Evolutionary conservation across 2,329 filamentous ascomycete species (phyloP).

Genomic region (Rutstroemia sydowiana): DNA sequence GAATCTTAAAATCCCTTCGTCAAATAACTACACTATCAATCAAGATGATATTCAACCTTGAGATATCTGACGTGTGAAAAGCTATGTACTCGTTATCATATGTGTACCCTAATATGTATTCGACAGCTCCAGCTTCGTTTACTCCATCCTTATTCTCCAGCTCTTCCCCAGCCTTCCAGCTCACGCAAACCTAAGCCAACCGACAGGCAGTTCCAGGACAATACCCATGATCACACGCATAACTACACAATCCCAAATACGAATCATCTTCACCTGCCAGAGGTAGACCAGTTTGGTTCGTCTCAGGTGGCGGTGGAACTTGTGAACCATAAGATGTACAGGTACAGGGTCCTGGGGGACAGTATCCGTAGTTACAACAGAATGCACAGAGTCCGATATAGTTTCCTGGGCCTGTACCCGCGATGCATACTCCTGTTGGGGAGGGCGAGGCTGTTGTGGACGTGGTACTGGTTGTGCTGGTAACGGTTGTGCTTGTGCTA

Average conservation of each 20-base stretch:
- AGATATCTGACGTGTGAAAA: too few relatives aligned
- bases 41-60: too few relatives aligned
- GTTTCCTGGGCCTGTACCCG: constrained; percentile 28
- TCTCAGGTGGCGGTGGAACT: constrained; percentile 19
- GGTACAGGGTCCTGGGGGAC: constrained; percentile 20
- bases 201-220: constrained; percentile 6
- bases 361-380: constrained; percentile 22
- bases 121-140: too few relatives aligned
- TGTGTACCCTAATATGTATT: too few relatives aligned
- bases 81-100: too few relatives aligned
- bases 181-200: too few relatives aligned
- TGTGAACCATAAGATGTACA: constrained; percentile 17
- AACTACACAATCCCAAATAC: constrained; percentile 41
- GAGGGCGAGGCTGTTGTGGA: constrained; percentile 1
- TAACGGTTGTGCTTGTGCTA: not conserved
- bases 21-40: too few relatives aligned
- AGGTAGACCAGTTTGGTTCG: constrained; percentile 30
- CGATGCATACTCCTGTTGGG: constrained; percentile 14
- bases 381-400: constrained; percentile 33
- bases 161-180: too few relatives aligned
- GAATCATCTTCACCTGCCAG: constrained; percentile 28
- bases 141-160: too few relatives aligned
- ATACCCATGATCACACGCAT: constrained; percentile 40
- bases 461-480: not conserved
- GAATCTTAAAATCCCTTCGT: too few relatives aligned